These are phyloP conservation scores for Phytophthora aleatoria DNA, from an alignment of 352 stramenopile genomes.

Conservation along the genomic window DNA sequence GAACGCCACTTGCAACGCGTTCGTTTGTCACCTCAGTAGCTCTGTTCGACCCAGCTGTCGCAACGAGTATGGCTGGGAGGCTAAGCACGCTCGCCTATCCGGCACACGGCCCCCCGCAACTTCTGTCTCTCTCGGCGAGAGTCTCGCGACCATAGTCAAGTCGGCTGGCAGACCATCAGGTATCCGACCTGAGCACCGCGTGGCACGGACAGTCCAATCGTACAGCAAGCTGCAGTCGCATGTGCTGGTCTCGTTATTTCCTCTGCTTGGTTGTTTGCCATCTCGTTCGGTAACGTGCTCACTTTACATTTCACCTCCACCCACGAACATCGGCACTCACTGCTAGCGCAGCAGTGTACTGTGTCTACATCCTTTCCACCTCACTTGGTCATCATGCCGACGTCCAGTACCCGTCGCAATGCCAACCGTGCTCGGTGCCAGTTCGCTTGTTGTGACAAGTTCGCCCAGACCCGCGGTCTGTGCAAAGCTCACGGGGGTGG, in stretches of 20 bases:
- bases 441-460: slow-evolving; percentile 78
- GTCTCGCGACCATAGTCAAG: slow-evolving; percentile 27
- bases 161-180: slow-evolving; percentile 22
- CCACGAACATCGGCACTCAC: slow-evolving; percentile 26
- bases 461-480: slow-evolving; percentile 78
- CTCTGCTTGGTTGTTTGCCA: slow-evolving; percentile 18
- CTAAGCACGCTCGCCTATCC: slow-evolving; percentile 35
- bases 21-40: slow-evolving; percentile 25
- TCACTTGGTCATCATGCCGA: slow-evolving; percentile 40
- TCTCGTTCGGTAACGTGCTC: slow-evolving; percentile 19
- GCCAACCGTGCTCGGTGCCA: slow-evolving; percentile 79
- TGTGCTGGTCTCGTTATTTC: slow-evolving; percentile 12
- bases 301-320: slow-evolving; percentile 44
- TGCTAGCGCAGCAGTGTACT: slow-evolving; percentile 12
- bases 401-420: slow-evolving; percentile 51
- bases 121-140: slow-evolving; percentile 33
- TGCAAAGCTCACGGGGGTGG: slow-evolving; percentile 88
- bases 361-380: slow-evolving; percentile 25
- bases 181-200: slow-evolving; percentile 23
- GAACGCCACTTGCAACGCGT: slow-evolving; percentile 17
- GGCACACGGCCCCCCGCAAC: slow-evolving; percentile 18
- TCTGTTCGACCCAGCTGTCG: slow-evolving; percentile 35
- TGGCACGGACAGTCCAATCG: slow-evolving; percentile 40
- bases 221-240: slow-evolving; percentile 30
- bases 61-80: slow-evolving; percentile 25